These are phyloP conservation scores for Annona squamosa DNA, from an alignment of 164 flowering plant species.

Conservation along the genomic window DNA sequence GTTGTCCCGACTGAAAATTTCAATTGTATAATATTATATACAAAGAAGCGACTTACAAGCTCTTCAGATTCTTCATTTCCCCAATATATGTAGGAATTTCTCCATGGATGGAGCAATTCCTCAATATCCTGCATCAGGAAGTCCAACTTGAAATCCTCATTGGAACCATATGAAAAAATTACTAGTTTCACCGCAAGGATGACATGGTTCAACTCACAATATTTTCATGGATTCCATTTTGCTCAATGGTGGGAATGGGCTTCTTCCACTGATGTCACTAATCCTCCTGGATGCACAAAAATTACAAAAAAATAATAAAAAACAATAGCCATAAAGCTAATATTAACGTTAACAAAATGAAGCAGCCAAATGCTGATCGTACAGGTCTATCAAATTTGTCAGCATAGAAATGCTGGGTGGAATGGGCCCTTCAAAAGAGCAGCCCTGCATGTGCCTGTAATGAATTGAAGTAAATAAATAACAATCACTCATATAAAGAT, in stretches of 20 bases:
- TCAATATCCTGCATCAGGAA: constrained; percentile 44
- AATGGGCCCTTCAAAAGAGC: constrained; percentile 66
- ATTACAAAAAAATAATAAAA: not conserved
- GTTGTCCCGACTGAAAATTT: not conserved
- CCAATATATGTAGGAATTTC: constrained; percentile 59
- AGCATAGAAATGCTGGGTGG: constrained; percentile 58
- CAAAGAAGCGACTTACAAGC: constrained; percentile 39
- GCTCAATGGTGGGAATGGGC: constrained; percentile 41
- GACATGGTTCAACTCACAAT: constrained; percentile 36
- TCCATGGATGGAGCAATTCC: constrained; percentile 53
- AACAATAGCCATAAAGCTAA: not conserved
- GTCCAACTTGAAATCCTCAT: not conserved
- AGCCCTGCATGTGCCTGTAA: constrained; percentile 61
- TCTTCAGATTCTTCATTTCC: constrained; percentile 38
- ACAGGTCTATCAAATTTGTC: constrained; percentile 59
- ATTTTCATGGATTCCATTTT: constrained; percentile 42
- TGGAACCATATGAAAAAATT: not conserved
- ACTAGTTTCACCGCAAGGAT: not conserved
- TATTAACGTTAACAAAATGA: not conserved
- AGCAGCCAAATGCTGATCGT: constrained; percentile 2
- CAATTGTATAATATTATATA: not conserved
- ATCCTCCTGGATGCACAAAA: constrained; percentile 45
- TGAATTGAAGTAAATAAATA: not conserved
- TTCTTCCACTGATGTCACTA: constrained; percentile 51
- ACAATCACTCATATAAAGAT: not conserved